These are phyloP conservation scores for Sphagnum magellanicum DNA, from an alignment of 228 moss, liverwort and hornwort species.

Conservation along the genomic window DNA sequence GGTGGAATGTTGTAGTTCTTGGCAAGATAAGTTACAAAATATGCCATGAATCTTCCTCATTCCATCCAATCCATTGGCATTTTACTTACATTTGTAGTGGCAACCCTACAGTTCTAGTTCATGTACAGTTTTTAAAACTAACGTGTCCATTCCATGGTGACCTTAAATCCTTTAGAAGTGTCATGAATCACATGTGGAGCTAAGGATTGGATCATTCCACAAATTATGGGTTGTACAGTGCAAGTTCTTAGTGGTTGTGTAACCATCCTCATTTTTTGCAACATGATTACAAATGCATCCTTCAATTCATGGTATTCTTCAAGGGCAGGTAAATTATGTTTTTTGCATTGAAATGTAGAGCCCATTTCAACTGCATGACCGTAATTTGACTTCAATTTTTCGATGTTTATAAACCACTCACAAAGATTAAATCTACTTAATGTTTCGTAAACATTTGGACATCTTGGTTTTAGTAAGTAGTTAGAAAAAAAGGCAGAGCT, in stretches of 20 bases:
- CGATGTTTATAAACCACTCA: conserved; percentile 2
- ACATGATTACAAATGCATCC: no score
- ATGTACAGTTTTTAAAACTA: neutral
- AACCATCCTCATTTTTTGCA: no score
- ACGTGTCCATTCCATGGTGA: neutral
- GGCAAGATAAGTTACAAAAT: neutral
- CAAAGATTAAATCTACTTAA: neutral
- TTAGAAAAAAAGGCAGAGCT: no score
- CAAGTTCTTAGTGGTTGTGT: no score
- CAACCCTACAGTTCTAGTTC: neutral
- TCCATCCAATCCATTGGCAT: neutral
- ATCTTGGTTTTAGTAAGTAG: no score
- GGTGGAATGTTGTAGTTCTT: neutral
- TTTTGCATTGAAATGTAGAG: neutral
- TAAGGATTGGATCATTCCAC: neutral
- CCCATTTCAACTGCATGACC: no score
- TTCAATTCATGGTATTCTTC: neutral
- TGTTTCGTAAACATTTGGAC: no score
- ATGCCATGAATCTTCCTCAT: neutral
- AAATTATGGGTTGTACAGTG: neutral
- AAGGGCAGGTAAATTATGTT: neutral
- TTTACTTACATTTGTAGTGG: neutral
- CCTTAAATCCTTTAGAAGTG: neutral
- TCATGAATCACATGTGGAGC: neutral
- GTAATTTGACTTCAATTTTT: neutral